These are phyloP conservation scores for Lichenothelia convexa DNA, from an alignment of 495 filamentous ascomycete species.

Conservation along the genomic window DNA sequence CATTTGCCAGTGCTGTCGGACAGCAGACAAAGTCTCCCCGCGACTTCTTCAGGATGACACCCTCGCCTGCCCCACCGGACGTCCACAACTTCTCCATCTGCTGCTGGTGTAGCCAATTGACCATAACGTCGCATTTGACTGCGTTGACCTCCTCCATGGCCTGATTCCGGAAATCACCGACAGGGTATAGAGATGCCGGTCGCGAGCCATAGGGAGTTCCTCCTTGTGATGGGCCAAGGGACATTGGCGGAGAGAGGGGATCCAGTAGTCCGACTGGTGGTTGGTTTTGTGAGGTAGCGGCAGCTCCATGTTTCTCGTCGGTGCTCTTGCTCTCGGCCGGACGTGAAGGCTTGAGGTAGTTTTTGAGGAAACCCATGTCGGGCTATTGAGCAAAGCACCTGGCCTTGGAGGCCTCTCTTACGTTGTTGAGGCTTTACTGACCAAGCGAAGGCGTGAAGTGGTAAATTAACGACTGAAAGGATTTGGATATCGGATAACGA, in stretches of 20 bases:
- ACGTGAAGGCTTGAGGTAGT: too few relatives aligned
- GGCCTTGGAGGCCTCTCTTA: too few relatives aligned
- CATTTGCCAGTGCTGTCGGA: slow-evolving; percentile 32
- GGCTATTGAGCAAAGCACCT: too few relatives aligned
- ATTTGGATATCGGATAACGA: too few relatives aligned
- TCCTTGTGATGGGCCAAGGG: slow-evolving; percentile 1
- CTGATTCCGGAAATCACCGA: slow-evolving; percentile 27
- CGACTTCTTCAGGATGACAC: slow-evolving; percentile 39
- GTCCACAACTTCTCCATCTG: slow-evolving; percentile 40
- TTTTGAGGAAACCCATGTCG: too few relatives aligned
- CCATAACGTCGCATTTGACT: slow-evolving; percentile 40
- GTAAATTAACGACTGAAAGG: too few relatives aligned
- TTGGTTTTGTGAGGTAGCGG: slow-evolving; percentile 1
- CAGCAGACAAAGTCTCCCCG: slow-evolving; percentile 34
- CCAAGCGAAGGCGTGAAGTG: too few relatives aligned
- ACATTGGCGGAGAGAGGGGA: too few relatives aligned
- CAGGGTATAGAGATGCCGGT: slow-evolving; percentile 26
- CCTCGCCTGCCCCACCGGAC: slow-evolving; percentile 35
- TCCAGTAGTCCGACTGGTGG: too few relatives aligned
- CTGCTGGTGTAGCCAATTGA: slow-evolving; percentile 41
- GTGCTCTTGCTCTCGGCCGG: too few relatives aligned
- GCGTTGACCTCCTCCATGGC: slow-evolving; percentile 25
- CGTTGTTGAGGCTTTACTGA: too few relatives aligned
- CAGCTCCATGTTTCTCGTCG: not conserved
- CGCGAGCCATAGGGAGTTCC: slow-evolving; percentile 6